Conservation (phyloP, 768 basidiomycete genomes). For the Mycena leptocephala region DNA sequence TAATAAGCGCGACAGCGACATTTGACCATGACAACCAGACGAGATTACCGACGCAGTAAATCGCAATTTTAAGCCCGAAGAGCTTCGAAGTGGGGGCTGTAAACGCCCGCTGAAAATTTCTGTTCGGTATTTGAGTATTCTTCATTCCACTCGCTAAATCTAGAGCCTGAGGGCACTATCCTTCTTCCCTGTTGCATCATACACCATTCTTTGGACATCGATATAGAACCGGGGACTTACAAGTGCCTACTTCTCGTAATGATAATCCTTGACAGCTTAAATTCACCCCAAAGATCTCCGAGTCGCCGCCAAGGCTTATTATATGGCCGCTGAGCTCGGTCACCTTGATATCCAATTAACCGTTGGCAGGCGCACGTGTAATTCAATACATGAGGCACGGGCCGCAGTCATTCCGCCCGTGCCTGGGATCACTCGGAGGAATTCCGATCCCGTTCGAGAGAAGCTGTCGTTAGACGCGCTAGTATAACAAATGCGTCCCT, state of each 20-base stretch:
- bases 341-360: neutral
- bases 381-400: neutral
- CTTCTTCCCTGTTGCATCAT: neutral
- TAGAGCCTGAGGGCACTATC: neutral
- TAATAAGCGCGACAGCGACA: neutral
- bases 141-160: neutral
- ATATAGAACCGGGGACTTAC: neutral
- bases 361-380: no score
- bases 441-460: neutral
- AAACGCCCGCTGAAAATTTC: neutral
- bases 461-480: neutral
- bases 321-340: neutral
- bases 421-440: conserved; percentile 1
- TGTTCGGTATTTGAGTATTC: neutral
- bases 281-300: neutral
- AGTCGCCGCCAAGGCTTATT: neutral
- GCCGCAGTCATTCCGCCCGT: neutral
- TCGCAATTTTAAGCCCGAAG: neutral
- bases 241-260: neutral
- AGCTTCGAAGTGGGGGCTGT: neutral
- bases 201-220: neutral
- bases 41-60: neutral
- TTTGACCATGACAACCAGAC: neutral
- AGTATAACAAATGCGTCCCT: neutral
- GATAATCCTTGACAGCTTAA: neutral